Percentiles rank a stretch among this genome's conserved stretches.
These are phyloP conservation scores for Xylaria intraflava DNA, from an alignment of 495 filamentous ascomycete species.

Conservation along the genomic window DNA sequence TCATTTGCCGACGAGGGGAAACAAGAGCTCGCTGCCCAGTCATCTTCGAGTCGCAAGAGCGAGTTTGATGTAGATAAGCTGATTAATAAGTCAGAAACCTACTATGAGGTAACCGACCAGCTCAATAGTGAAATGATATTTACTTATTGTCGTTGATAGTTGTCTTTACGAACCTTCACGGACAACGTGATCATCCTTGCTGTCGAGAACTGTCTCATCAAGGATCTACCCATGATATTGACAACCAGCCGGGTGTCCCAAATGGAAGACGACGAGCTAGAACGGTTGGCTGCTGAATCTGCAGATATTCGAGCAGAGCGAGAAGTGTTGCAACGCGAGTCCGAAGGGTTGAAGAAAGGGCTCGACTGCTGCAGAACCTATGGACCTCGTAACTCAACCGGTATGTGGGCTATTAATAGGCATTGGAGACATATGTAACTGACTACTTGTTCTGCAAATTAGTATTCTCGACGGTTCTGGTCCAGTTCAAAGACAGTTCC, in stretches of 20 bases:
- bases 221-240: constrained; percentile 18
- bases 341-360: constrained; percentile 20
- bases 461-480: not conserved
- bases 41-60: not conserved
- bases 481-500: not conserved
- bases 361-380: constrained; percentile 21
- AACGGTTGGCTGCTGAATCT: constrained; percentile 17
- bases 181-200: constrained; percentile 31
- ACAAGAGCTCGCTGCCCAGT: not conserved
- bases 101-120: constrained; percentile 25
- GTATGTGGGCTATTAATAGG: not conserved
- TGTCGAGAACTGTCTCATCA: constrained; percentile 26
- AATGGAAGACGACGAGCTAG: constrained; percentile 19
- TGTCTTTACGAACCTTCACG: constrained; percentile 29
- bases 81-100: constrained; percentile 30
- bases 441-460: not conserved
- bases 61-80: constrained; percentile 26
- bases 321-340: constrained; percentile 11
- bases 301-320: constrained; percentile 13
- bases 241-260: constrained; percentile 7
- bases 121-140: not conserved
- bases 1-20: constrained; percentile 8
- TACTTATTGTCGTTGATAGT: constrained; percentile 11
- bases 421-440: not conserved
- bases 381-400: not conserved